Base-by-base conservation (phyloP, 495 filamentous ascomycete species). In the Lineolata rhizophorae region DNA sequence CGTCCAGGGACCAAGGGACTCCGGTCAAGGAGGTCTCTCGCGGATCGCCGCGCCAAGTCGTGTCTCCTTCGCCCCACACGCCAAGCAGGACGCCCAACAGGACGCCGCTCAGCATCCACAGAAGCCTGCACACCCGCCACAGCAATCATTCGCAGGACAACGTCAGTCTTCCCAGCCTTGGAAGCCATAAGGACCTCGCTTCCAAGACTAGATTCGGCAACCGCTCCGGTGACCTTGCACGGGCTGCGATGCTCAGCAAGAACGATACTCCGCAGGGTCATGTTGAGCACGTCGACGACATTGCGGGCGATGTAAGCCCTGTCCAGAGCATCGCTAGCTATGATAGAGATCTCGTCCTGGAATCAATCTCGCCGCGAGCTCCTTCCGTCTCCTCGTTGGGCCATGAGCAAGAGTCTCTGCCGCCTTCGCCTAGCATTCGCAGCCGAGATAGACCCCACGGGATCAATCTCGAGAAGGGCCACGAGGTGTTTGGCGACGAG, bases 141-240 rank as follows among this genome's bases (percentile, higher is more conserved):
- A 65, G 57, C 39, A 73, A 70, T 47, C 50, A 54, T 29, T 74
- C 70, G 1, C 62, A 57, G 15, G 64, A 60, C 22, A 55, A 70
- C 29, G 35, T 71, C 11, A 62, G 55, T 17, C 39, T 62, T 14
- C 55, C 59, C 34, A 66, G 60, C 37, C 46, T 50, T 5, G 45
- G 42, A 20, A 67, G 64, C 6, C 59, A 67, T 21, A 55, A 56
- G 30, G 62, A 60, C 36, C 37, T 62, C 25, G n/a, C n/a, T n/a
- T n/a, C n/a, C n/a, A n/a, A n/a, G n/a, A n/a, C n/a, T n/a, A n/a
- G n/a, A n/a, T n/a, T n/a, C n/a, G n/a, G n/a, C n/a, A n/a, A n/a
- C n/a, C n/a, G n/a, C n/a, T n/a, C n/a, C n/a, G n/a, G n/a, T n/a
- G n/a, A n/a, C n/a, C n/a, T n/a, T n/a, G n/a, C n/a, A n/a, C n/a